Conservation (phyloP, 345 rosid species). For the Fremontodendron californicum region DNA sequence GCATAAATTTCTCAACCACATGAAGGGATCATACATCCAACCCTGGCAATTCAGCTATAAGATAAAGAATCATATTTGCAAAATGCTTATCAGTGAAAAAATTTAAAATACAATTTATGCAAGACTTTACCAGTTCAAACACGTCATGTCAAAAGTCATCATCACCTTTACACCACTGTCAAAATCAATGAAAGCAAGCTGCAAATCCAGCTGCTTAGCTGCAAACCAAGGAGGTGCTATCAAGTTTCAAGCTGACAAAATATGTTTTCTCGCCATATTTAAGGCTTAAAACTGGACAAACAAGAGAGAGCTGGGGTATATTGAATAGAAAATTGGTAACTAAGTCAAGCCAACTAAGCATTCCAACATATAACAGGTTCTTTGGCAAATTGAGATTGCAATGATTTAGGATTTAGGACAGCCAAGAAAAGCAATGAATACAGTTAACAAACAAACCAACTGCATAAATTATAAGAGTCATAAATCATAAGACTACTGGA, state of each 20-base stretch:
- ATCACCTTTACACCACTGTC: conserved; percentile 42
- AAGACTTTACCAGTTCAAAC: conserved; percentile 54
- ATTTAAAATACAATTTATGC: background rate
- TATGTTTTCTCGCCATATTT: background rate
- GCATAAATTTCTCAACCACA: background rate
- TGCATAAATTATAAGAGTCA: background rate
- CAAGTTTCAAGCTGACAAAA: background rate
- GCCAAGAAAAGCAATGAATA: background rate
- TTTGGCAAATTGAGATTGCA: background rate
- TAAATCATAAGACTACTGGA: background rate
- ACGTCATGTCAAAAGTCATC: conserved; percentile 52
- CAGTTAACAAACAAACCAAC: background rate
- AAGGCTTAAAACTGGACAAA: background rate
- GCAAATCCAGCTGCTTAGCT: conserved; percentile 73
- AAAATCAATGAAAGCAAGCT: conserved; percentile 49
- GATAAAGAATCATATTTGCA: conserved; percentile 2
- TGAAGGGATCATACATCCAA: background rate
- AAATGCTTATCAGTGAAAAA: background rate
- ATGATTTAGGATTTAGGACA: background rate
- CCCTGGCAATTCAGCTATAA: background rate
- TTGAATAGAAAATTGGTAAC: background rate
- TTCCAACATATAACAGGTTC: background rate
- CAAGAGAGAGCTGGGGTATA: background rate
- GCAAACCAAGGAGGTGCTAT: conserved; percentile 21
- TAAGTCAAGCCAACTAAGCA: background rate